Evolutionary conservation across 352 stramenopile genomes (phyloP), one percentile per base, ranked within the genome.

Genomic region (Globisporangium megalacanthum): DNA sequence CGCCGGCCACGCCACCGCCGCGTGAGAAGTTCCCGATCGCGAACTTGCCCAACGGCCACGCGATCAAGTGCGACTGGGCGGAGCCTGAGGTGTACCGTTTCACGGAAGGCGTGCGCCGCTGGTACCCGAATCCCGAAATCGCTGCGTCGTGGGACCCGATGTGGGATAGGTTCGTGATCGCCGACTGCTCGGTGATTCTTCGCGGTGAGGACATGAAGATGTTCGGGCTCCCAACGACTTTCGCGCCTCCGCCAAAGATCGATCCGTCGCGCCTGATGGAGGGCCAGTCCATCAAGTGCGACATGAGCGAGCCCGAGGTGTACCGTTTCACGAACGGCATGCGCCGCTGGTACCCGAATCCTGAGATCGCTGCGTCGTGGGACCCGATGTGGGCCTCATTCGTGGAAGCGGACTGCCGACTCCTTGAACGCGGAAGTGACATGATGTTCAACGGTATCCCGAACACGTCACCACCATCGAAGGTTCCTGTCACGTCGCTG

Each of bases 131-230:
- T 0, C 35, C 49, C 10, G 20, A 1, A 0, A 56, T 70, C 14
- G 66, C 66, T 3, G 41, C 50, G 19, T 73, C 66, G 35, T 73
- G 66, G 66, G 66, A 73, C 29, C 44, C 58, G 20, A 57, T 60
- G 20, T 73, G 58, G 62, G 19, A 15, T 0, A 46, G 25, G 8
- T 48, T 37, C 11, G 6, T 62, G 25, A 29, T 63, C 15, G 58
- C 61, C 0, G 54, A 56, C 41, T 70, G 48, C 39, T 47, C 29
- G 45, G 60, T 10, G 58, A 48, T 48, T 36, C 56, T 47, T 19
- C 47, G 47, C 13, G 64, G 64, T 4, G 52, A 61, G 1, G 48
- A 68, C 45, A 60, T 71, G 54, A 20, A 20, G 29, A 37, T 51
- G 52, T 51, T 44, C 25, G 35, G 41, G 4, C 9, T 22, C 1